A percentile compares a stretch with the other conserved stretches of the same genome.
phyloP scores from a whole-genome alignment of 176 grass and related monocot genomes.

The Paspalum notatum region DNA sequence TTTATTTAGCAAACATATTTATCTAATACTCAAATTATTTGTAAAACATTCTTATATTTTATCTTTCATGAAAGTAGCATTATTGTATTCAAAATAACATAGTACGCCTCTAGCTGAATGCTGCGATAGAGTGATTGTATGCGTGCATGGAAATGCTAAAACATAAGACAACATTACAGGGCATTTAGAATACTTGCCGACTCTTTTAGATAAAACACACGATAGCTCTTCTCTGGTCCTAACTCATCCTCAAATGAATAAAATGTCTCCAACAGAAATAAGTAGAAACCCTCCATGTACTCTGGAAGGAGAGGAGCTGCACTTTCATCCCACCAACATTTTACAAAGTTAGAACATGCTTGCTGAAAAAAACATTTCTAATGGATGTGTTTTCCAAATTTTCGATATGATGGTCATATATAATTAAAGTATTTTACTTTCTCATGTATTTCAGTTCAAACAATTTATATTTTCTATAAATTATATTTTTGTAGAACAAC shows the following conservation, averaged over 20 bases:
- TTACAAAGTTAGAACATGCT: background rate
- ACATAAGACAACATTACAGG: background rate
- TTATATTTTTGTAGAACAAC: background rate
- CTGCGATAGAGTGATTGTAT: no score
- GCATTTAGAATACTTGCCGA: constrained; percentile 11
- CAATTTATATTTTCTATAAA: background rate
- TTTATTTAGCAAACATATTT: no score
- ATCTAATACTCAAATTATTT: background rate
- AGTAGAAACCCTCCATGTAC: constrained; percentile 39
- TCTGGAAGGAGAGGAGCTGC: constrained; percentile 37
- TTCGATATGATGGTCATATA: no score
- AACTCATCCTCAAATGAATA: constrained; percentile 40
- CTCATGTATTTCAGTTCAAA: background rate
- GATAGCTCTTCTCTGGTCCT: constrained; percentile 28
- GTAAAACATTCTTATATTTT: background rate
- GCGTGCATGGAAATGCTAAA: background rate
- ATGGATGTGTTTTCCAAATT: no score
- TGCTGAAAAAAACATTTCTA: no score
- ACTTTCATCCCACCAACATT: constrained; percentile 43
- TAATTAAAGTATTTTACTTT: no score
- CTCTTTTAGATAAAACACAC: constrained; percentile 44
- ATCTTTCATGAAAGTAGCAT: background rate
- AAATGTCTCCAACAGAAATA: constrained; percentile 41
- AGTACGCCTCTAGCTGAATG: background rate
- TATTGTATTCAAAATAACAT: background rate